phyloP scores from a whole-genome alignment of 805 yeast genomes.

The Maudiozyma serrabonitensis region DNA sequence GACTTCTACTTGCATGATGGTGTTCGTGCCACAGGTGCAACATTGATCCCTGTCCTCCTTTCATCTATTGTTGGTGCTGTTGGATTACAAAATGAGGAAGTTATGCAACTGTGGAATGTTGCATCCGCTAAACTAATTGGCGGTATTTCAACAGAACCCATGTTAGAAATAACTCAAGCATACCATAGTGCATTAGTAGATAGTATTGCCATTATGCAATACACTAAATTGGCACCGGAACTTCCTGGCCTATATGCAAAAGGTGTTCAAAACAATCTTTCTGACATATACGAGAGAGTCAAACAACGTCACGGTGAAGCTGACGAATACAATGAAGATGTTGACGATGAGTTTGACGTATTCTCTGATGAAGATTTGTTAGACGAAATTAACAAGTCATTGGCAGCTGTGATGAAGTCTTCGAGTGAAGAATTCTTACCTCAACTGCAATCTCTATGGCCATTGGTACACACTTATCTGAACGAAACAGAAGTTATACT shows the following conservation, averaged over 20 bases:
- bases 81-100: conserved; percentile 44
- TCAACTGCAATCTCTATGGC: conserved; percentile 54
- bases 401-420: conserved; percentile 61
- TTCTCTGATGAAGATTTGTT: conserved; percentile 82
- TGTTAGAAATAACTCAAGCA: conserved; percentile 69
- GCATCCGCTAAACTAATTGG: conserved; percentile 58
- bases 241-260: conserved; percentile 50
- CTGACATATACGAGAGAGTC: conserved; percentile 62
- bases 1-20: conserved; percentile 91
- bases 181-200: conserved; percentile 65
- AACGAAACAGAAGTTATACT: conserved; percentile 59
- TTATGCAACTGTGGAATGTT: conserved; percentile 60
- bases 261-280: conserved; percentile 50
- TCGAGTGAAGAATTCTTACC: conserved; percentile 49
- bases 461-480: conserved; percentile 49
- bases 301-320: conserved; percentile 64
- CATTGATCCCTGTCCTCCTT: conserved; percentile 69
- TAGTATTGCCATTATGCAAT: conserved; percentile 59
- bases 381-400: conserved; percentile 72
- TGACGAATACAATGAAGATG: conserved; percentile 81
- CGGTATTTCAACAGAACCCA: conserved; percentile 68
- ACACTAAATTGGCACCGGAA: conserved; percentile 43
- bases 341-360: conserved; percentile 75
- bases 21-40: conserved; percentile 85
- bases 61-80: conserved; percentile 46